Conservation (phyloP, 768 basidiomycete species). For the Pleurotus pulmonarius region DNA sequence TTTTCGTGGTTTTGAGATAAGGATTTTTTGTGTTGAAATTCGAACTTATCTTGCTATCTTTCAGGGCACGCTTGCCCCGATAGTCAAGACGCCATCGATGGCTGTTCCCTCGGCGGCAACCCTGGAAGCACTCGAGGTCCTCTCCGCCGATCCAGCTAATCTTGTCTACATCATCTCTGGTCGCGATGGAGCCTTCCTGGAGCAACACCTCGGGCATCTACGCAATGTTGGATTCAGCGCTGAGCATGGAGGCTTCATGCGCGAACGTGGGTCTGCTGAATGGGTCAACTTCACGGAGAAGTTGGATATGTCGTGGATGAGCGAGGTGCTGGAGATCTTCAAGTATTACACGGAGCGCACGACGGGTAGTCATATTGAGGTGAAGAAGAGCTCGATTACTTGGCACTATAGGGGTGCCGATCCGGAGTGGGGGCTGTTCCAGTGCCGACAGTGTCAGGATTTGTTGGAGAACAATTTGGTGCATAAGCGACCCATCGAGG, state of each 20-base stretch:
- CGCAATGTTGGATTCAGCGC: slow-evolving; percentile 84
- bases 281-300: slow-evolving; percentile 91
- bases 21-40: slow-evolving; percentile 6
- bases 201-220: slow-evolving; percentile 87
- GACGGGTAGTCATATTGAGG: slow-evolving; percentile 93
- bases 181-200: slow-evolving; percentile 89
- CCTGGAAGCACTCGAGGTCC: slow-evolving; percentile 65
- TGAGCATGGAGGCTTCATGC: slow-evolving; percentile 93
- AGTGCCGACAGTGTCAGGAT: slow-evolving; percentile 96
- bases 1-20: slow-evolving; percentile 2
- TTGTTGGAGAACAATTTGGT: slow-evolving; percentile 92
- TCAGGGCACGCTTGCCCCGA: slow-evolving; percentile 93
- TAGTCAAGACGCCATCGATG: slow-evolving; percentile 90
- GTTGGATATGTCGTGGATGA: slow-evolving; percentile 98
- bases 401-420: slow-evolving; percentile 96
- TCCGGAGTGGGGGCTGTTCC: slow-evolving; percentile 97
- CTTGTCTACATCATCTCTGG: slow-evolving; percentile 97
- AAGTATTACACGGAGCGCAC: slow-evolving; percentile 96
- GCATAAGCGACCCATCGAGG: slow-evolving; percentile 92
- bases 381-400: slow-evolving; percentile 96
- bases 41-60: slow-evolving; percentile 3
- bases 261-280: slow-evolving; percentile 55
- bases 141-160: slow-evolving; percentile 82
- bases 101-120: slow-evolving; percentile 78
- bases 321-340: slow-evolving; percentile 93